Evolutionary conservation across 768 basidiomycete species (phyloP), one percentile per base, ranked within the genome.

Genomic region (Suillus ampliporus): DNA sequence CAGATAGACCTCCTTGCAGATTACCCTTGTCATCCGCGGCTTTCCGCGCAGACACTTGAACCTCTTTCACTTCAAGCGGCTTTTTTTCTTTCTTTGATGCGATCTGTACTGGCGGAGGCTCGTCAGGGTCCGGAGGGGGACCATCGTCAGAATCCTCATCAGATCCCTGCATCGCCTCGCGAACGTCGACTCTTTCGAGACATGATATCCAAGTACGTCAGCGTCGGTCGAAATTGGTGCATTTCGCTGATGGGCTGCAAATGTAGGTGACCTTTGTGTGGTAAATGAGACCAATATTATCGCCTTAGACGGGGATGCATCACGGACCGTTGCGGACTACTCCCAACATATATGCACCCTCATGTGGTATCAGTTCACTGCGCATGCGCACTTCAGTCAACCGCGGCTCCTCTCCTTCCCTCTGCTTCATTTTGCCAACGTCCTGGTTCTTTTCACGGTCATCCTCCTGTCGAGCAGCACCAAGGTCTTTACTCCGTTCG

Each of bases 391-490:
- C 81, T 72, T 94, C 90, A 38, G 78, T 82, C 61, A 94, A 74
- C 64, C 88, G 79, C n/a, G 85, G 81, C 65, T 89, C 87, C 52
- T 79, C 81, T 46, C 86, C 87, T 61, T 82, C 81, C 67, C 71
- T 74, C 58, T 75, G 74, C 61, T 80, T 83, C 57, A 71, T 67
- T 67, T 82, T 82, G 23, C 71, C 77, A 10, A 68, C 62, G 56
- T 86, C 87, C 68, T 92, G 89, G 63, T 90, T 90, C 72, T 88
- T 92, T 76, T 92, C 90, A 59, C 82, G 82, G 72, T 94, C 93
- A 67, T 93, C 92, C 58, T 91, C 89, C 56, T 80, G 72, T 57
- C 87, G 83, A 19, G 89, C 91, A 23, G 71, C 73, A 3, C 91
- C 93, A 19, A 92, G 77, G 35, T 86, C 86, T 69, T 81, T 84